phyloP scores from a whole-genome alignment of 2,329 filamentous ascomycete species.

The Hypoxylon sp. region DNA sequence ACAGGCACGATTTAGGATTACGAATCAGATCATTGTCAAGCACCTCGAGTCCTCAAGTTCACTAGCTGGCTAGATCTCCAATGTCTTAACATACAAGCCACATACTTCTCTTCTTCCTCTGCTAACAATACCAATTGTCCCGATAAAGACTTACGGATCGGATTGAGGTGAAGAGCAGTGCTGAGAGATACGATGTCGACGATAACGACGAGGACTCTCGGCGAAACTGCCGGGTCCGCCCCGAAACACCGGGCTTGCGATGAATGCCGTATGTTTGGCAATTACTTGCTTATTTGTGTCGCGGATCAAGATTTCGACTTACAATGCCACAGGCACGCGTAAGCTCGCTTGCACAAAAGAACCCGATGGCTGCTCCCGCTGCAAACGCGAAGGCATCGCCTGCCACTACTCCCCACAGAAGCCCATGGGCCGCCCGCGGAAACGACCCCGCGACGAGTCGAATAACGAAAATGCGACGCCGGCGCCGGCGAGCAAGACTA shows the following conservation, averaged over 20 bases:
- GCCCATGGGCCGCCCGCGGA: conserved; percentile 75
- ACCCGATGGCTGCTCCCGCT: conserved; percentile 70
- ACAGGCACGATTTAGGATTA: conserved; percentile 25
- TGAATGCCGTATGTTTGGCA: conserved; percentile 71
- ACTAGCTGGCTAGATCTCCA: background rate
- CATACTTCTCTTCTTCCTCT: background rate
- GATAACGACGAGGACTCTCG: conserved; percentile 24
- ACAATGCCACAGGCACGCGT: conserved; percentile 64
- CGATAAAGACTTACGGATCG: background rate
- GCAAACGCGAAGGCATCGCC: conserved; percentile 67
- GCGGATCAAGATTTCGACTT: conserved; percentile 33
- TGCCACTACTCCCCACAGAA: conserved; percentile 77
- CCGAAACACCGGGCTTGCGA: conserved; percentile 75
- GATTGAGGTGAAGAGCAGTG: conserved; percentile 7
- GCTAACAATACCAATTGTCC: background rate
- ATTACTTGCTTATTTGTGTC: conserved; percentile 44
- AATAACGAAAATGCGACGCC: conserved; percentile 28
- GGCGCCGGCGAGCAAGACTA: conserved; percentile 44
- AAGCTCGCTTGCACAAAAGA: conserved; percentile 78
- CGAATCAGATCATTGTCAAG: conserved; percentile 27
- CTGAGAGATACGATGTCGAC: conserved; percentile 18
- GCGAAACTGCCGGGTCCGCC: conserved; percentile 31
- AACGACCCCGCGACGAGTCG: conserved; percentile 61
- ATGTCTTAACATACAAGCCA: background rate
- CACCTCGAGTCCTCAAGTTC: background rate